phyloP scores from a whole-genome alignment of 129 eudicot species.

The Chrysanthemum makinoi region DNA sequence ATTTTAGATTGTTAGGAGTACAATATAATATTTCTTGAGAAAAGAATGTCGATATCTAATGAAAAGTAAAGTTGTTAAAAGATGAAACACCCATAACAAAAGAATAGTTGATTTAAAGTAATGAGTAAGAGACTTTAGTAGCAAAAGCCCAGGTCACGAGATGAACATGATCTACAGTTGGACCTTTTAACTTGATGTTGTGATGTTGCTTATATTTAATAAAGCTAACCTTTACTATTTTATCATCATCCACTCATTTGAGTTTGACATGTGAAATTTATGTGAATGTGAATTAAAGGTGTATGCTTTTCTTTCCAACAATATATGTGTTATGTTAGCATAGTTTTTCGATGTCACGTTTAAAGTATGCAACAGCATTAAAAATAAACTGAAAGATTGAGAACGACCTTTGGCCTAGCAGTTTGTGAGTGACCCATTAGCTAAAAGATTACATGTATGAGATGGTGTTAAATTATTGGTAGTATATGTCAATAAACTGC shows the following conservation, averaged over 20 bases:
- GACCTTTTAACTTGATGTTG: slow-evolving; percentile 13
- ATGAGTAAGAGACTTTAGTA: slow-evolving; percentile 15
- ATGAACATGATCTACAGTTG: slow-evolving; percentile 39
- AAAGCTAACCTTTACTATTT: slow-evolving; percentile 22
- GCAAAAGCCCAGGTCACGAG: slow-evolving; percentile 41
- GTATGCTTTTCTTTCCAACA: slow-evolving; percentile 23
- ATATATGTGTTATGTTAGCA: neutral
- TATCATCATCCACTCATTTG: slow-evolving; percentile 24
- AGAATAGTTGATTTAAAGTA: neutral
- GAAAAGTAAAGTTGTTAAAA: no score
- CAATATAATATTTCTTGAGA: no score
- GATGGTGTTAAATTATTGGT: no score
- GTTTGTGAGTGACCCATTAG: no score
- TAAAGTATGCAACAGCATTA: neutral
- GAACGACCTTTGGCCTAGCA: no score
- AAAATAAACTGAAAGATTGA: no score
- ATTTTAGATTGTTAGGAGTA: no score
- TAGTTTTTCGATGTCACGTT: slow-evolving; percentile 7
- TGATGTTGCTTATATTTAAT: neutral
- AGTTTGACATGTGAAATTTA: slow-evolving; percentile 31
- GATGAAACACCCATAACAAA: no score
- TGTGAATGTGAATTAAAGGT: slow-evolving; percentile 35
- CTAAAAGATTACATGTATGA: no score
- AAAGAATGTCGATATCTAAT: no score
- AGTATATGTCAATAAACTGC: no score